Percentiles rank a stretch among this genome's conserved stretches.
phyloP scores from a whole-genome alignment of 116 monocot species.

The Iris pallida region DNA sequence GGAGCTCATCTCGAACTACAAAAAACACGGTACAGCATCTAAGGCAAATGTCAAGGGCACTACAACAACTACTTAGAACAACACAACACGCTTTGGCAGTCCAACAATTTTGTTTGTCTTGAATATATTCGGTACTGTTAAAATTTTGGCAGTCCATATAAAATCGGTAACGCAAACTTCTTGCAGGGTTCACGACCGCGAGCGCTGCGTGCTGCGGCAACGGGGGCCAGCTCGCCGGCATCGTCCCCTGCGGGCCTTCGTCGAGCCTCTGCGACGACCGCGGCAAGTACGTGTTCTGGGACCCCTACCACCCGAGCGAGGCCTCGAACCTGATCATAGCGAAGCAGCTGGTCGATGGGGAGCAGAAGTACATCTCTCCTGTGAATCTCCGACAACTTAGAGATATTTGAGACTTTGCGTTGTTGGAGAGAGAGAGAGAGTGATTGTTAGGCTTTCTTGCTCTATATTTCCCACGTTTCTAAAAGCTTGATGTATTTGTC shows the following conservation, averaged over 20 bases:
- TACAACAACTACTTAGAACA: too few species aligned
- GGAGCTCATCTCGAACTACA: conserved; percentile 50
- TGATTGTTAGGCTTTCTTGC: too few species aligned
- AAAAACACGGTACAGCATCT: conserved; percentile 49
- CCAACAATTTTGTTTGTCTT: too few species aligned
- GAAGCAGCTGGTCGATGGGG: conserved; percentile 51
- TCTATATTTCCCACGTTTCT: too few species aligned
- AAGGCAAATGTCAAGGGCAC: too few species aligned
- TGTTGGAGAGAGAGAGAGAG: too few species aligned
- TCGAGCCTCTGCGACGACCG: conserved; percentile 47
- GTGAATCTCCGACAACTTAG: not conserved
- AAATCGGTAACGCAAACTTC: not conserved
- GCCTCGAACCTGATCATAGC: conserved; percentile 52
- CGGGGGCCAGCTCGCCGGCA: conserved; percentile 36
- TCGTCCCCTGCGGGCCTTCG: conserved; percentile 40
- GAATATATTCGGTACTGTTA: not conserved
- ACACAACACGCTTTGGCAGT: too few species aligned
- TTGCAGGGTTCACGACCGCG: conserved; percentile 36
- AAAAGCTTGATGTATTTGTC: too few species aligned
- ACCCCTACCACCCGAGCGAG: conserved; percentile 72
- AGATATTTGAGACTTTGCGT: too few species aligned
- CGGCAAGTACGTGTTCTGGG: conserved; percentile 48
- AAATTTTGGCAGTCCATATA: not conserved
- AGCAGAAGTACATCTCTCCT: conserved; percentile 36
- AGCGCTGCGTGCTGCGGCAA: conserved; percentile 48